Evolutionary conservation across 768 basidiomycete species (phyloP).

Genomic region (Jaapia argillacea): DNA sequence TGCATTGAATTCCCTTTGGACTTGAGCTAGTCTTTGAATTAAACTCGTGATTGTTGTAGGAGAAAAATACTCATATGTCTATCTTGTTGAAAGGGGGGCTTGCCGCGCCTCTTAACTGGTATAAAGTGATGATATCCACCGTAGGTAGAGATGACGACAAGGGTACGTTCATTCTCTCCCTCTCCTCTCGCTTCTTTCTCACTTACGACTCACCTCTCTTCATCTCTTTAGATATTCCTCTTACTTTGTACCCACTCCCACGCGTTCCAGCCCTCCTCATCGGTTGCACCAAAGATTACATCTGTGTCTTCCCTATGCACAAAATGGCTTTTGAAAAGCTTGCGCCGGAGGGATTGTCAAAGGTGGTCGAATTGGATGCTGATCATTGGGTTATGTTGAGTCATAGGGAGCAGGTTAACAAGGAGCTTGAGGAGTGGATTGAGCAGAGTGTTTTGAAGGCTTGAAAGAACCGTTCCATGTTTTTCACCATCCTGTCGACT

Average conservation of each 20-base stretch:
- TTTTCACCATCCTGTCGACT: too few species aligned
- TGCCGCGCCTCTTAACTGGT: slow-evolving; percentile 27
- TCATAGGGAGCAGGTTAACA: slow-evolving; percentile 22
- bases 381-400: slow-evolving; percentile 30
- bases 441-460: too few species aligned
- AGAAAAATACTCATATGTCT: too few species aligned
- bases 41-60: too few species aligned
- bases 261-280: slow-evolving; percentile 27
- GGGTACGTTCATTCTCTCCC: slow-evolving; percentile 7
- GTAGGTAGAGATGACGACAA: slow-evolving; percentile 19
- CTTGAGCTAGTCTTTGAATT: too few species aligned
- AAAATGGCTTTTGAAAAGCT: slow-evolving; percentile 16
- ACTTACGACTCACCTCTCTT: too few species aligned
- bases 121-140: slow-evolving; percentile 19
- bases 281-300: slow-evolving; percentile 23
- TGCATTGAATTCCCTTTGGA: too few species aligned
- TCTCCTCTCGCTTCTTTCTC: too few species aligned
- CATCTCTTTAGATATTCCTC: too few species aligned
- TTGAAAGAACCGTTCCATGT: too few species aligned
- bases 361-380: slow-evolving; percentile 22
- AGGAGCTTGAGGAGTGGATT: background rate
- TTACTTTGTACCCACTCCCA: too few species aligned
- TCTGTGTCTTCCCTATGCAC: slow-evolving; percentile 18
- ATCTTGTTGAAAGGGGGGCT: too few species aligned
- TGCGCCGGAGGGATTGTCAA: slow-evolving; percentile 17